Evolutionary conservation across 1,139 yeast genomes (phyloP), one percentile per base, ranked within the genome.

Genomic region (Hanseniaspora gamundiae): DNA sequence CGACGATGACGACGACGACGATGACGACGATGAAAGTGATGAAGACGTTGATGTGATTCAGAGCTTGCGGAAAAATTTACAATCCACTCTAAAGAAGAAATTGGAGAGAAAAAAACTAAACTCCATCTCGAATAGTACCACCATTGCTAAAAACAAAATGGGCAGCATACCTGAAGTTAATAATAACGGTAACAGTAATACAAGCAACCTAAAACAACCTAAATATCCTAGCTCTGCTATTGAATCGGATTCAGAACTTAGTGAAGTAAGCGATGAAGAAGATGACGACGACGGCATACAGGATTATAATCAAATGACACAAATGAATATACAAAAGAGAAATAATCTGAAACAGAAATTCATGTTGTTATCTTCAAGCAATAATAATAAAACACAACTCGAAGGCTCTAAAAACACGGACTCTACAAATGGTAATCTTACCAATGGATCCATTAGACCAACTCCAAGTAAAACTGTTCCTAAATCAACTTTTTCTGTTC

Each of bases 281-380:
- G 88, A 81, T 58, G 88, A 80, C 21, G 42, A 51, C 26, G 54
- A 54, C 10, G 40, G 45, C n/a, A 44, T 45, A 17, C 45, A 43
- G 22, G 40, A 39, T 31, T 20, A 22, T 35, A 40, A 30, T 11
- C 24, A n/a, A 29, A 21, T 24, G 16, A 14, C 14, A 29, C 42
- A 45, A 30, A 44, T 48, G 10, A 54, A 55, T 24, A 17, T 33
- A 13, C 36, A 33, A 17, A 33, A 33, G 16, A 33, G 21, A 19
- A 63, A 35, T 56, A 67, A 19, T 67, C 48, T 10, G 43, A 40
- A 13, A 43, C 42, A 17, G 45, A 45, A 27, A 17, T 47, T 22
- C 24, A 22, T 28, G 46, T 38, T 33, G 9, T 33, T 33, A 17
- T 16, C 36, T 19, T 17, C 36, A 19, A 7, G 9, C 26, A 9